Base-by-base conservation (phyloP, 1,284 basidiomycete genomes). In the Marasmius oreades region DNA sequence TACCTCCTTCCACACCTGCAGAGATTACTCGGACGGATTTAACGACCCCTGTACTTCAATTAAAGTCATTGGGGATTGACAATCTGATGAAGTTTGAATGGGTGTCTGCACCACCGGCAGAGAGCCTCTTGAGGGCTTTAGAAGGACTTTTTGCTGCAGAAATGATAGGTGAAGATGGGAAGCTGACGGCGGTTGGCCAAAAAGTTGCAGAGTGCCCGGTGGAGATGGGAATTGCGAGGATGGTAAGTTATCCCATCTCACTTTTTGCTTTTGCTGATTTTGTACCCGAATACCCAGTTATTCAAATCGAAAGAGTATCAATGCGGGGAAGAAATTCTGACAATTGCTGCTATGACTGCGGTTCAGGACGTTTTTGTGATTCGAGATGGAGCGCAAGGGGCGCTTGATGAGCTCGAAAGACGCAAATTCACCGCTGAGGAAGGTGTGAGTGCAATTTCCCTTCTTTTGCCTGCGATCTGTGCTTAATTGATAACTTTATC, bases 11-110 rank as follows among this genome's bases (percentile, higher is more conserved):
- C 0, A 94, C 93, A 0, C 81, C 89, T 2, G 93, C 96, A 0
- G 96, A 99, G 73, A 86, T 99, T 46, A 89, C 88, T 7, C 84
- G 95, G 33, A 87, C 86, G 11, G 95, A 98, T 65, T 80, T 99
- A 67, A 88, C 88, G 1, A 88, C 90, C 3, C 90, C 93, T 3
- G 86, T 98, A 37, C 75, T 99, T 14, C 94, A 97, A 68, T 81
- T 99, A 52, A 98, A 98, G 68, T 90, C 92, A 0, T 78, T 99
- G 14, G 96, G 97, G 5, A 90, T 98, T 51, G 92, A 98, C 62
- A 94, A 99, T 70, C 70, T 99, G n/a, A 89, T 91, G 86, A 90
- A 88, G 67, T 97, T 99, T 67, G 94, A 97, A 66, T 99, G 93
- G 86, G 82, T 98, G 51, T 88, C 89, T 20, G 79, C 89, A 0